A percentile compares a stretch with the other conserved stretches of the same genome.
phyloP scores from a whole-genome alignment of 768 basidiomycete species.

The Phallus indusiatus region DNA sequence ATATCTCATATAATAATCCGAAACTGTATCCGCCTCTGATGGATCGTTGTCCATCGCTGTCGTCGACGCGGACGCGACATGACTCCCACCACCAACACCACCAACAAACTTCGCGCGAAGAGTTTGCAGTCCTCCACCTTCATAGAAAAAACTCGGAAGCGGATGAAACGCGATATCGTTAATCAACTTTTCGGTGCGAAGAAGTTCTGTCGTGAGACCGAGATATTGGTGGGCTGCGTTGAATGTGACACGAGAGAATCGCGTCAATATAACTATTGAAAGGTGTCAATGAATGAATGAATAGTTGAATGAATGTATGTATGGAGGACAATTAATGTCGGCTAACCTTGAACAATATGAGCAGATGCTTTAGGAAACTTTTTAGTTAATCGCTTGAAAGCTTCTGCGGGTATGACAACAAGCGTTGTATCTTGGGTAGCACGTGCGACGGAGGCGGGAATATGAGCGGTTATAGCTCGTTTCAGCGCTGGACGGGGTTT shows the following conservation, averaged over 20 bases:
- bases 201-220: constrained; percentile 88
- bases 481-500: constrained; percentile 13
- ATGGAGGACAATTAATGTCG: not conserved
- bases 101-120: constrained; percentile 90
- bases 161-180: constrained; percentile 97
- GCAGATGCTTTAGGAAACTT: constrained; percentile 97
- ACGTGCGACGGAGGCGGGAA: constrained; percentile 70
- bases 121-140: constrained; percentile 81
- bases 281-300: too few species aligned
- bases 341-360: constrained; percentile 82
- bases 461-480: constrained; percentile 16
- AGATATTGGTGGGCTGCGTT: constrained; percentile 95
- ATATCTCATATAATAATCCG: constrained; percentile 10
- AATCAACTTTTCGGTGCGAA: constrained; percentile 93
- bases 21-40: constrained; percentile 5
- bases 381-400: constrained; percentile 87
- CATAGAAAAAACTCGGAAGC: constrained; percentile 83
- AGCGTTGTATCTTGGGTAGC: constrained; percentile 91
- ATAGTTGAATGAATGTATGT: too few species aligned
- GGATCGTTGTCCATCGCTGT: not conserved
- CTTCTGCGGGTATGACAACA: constrained; percentile 98
- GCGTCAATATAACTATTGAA: constrained; percentile 83
- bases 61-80: not conserved
- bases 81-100: too few species aligned
- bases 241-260: constrained; percentile 96